These are phyloP conservation scores for Xylona heveae DNA, from an alignment of 495 filamentous ascomycete species.

Conservation along the genomic window DNA sequence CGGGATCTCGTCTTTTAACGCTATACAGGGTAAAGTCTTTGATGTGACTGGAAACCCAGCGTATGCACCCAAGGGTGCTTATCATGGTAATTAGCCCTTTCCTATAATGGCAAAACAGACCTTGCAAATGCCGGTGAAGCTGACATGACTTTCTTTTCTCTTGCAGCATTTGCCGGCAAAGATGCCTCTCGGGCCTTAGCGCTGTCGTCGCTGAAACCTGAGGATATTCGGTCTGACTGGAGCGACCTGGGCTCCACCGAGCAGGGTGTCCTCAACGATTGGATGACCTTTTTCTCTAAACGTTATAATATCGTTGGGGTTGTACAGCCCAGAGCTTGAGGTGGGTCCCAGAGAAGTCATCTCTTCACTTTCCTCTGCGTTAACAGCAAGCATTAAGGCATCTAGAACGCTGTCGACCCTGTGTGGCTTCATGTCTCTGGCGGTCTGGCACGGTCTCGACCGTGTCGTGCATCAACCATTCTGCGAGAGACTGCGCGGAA, in stretches of 20 bases:
- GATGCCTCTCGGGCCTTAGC: slow-evolving; percentile 82
- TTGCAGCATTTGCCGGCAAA: slow-evolving; percentile 77
- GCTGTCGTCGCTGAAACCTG: slow-evolving; percentile 63
- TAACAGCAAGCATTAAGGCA: too few species aligned
- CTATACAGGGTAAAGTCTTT: slow-evolving; percentile 57
- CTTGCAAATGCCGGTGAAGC: slow-evolving; percentile 1
- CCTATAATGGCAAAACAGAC: slow-evolving; percentile 1
- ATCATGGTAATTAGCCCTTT: slow-evolving; percentile 41
- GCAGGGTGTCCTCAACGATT: slow-evolving; percentile 67
- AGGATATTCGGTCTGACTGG: slow-evolving; percentile 73
- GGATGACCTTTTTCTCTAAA: slow-evolving; percentile 90
- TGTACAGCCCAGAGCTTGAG: too few species aligned
- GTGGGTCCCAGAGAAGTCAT: too few species aligned
- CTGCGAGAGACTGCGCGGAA: too few species aligned
- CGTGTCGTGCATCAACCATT: too few species aligned
- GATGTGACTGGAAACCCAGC: slow-evolving; percentile 74
- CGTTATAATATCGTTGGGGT: slow-evolving; percentile 85
- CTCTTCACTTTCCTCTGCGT: too few species aligned
- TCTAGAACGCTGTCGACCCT: too few species aligned
- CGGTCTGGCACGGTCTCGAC: too few species aligned
- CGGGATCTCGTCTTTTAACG: slow-evolving; percentile 1
- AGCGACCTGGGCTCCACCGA: slow-evolving; percentile 70
- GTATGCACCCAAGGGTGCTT: slow-evolving; percentile 66
- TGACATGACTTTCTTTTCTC: not conserved
- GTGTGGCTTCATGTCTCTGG: too few species aligned